Evolutionary conservation across 2,329 filamentous ascomycete genomes (phyloP), one percentile per base, ranked within the genome.

Genomic region (Nigrospora oryzae): DNA sequence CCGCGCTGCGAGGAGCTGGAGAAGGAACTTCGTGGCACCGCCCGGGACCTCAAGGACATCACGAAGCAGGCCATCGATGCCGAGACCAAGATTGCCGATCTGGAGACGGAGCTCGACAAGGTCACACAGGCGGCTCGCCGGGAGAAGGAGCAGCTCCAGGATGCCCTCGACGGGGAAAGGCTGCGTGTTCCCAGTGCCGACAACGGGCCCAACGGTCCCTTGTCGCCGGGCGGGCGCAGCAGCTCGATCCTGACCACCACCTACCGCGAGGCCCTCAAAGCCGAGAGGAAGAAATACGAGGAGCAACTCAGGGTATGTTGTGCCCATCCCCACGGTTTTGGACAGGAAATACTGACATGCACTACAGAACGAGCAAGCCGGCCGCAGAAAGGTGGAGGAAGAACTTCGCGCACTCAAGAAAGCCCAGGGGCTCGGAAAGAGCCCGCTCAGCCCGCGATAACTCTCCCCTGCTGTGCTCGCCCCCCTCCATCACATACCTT

Each of bases 1-100:
- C 56, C 61, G 17, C 70, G 78, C 52, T 63, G 79, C 17, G 68
- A 70, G 39, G 65, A 64, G 49, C 66, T 82, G 46, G 78, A 85
- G 59, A 89, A 84, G 57, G 82, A 89, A 55, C 69, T 94, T 16
- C 75, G 80, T 47, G 64, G 71, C n/a, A 61, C 59, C 11, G 56
- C 55, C 36, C 49, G 58, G 40, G 59, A 63, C 48, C 49, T 63
- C 36, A 57, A 57, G 13, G 54, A 57, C 30, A 54, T 63, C 2
- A 58, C 61, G 42, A 57, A 58, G 46, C 60, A 62, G 45, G 60
- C 60, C 14, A 49, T 63, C 15, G 59, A 60, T 43, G 59, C 56
- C 45, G 60, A 63, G 49, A 57, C 58, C 49, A 60, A 58, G 51
- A 62, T 63, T 38, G 53, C 53, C 19, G 56, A 59, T 35, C 50